phyloP scores from a whole-genome alignment of 345 rosid species.

The Sisymbrium altissimum region DNA sequence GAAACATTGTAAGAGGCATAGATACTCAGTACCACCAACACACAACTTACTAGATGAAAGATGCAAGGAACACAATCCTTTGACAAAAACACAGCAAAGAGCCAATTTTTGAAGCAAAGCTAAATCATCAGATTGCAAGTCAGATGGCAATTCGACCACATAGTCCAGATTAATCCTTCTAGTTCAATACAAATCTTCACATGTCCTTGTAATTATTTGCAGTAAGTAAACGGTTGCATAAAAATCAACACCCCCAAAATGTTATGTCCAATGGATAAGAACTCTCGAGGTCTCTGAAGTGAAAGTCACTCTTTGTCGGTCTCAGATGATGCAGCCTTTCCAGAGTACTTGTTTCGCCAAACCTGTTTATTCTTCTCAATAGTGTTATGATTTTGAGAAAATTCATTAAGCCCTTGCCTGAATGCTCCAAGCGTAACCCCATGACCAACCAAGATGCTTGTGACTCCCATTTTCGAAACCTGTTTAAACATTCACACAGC shows the following conservation, averaged over 20 bases:
- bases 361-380: constrained; percentile 63
- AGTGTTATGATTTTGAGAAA: constrained; percentile 44
- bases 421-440: constrained; percentile 79
- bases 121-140: too few species aligned
- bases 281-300: neutral
- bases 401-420: constrained; percentile 66
- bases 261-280: neutral
- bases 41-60: too few species aligned
- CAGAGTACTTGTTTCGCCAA: constrained; percentile 58
- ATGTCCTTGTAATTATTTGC: neutral
- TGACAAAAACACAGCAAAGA: too few species aligned
- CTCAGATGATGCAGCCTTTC: constrained; percentile 47
- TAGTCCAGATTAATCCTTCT: neutral
- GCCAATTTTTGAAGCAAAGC: too few species aligned
- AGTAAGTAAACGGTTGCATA: neutral
- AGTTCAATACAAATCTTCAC: neutral
- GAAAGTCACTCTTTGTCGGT: constrained; percentile 12
- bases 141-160: too few species aligned
- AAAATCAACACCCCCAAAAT: neutral
- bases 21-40: too few species aligned
- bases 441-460: constrained; percentile 56
- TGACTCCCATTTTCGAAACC: constrained; percentile 83
- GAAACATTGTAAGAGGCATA: too few species aligned
- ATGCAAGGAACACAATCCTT: too few species aligned
- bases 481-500: constrained; percentile 22